These are phyloP conservation scores for Penicillium mononematosum DNA, from an alignment of 495 filamentous ascomycete genomes.

Conservation along the genomic window DNA sequence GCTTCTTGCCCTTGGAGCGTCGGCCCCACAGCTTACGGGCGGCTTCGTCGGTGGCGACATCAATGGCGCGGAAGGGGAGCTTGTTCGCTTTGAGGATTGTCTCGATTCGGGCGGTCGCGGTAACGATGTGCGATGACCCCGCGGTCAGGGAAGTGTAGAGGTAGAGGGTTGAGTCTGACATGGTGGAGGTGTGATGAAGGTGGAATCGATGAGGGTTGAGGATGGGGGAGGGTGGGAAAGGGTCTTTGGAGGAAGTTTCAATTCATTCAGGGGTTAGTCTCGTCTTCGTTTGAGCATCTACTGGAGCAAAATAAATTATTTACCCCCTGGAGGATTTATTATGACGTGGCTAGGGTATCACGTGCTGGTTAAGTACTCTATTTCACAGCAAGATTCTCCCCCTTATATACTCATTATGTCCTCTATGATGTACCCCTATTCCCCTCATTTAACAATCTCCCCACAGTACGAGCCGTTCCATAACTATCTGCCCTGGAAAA, in stretches of 20 bases:
- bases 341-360: slow-evolving; percentile 17
- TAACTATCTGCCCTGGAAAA: slow-evolving; percentile 3
- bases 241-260: too few relatives aligned
- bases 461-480: slow-evolving; percentile 8
- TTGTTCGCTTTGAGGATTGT: slow-evolving; percentile 95
- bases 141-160: slow-evolving; percentile 95
- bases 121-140: slow-evolving; percentile 95
- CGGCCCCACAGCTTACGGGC: slow-evolving; percentile 90
- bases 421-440: slow-evolving; percentile 2
- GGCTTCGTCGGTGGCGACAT: slow-evolving; percentile 88
- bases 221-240: neutral
- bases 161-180: slow-evolving; percentile 76
- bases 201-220: neutral
- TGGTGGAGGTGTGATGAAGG: slow-evolving; percentile 14
- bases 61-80: slow-evolving; percentile 86
- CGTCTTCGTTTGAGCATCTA: neutral
- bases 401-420: neutral
- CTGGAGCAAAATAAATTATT: slow-evolving; percentile 12
- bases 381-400: neutral
- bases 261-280: slow-evolving; percentile 2
- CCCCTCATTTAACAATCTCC: slow-evolving; percentile 7
- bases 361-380: neutral
- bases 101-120: slow-evolving; percentile 90
- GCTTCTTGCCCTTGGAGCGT: slow-evolving; percentile 72
- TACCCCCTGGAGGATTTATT: slow-evolving; percentile 8